These are phyloP conservation scores for Elaeagnus macrophylla DNA, from an alignment of 306 rosid species.

Conservation along the genomic window DNA sequence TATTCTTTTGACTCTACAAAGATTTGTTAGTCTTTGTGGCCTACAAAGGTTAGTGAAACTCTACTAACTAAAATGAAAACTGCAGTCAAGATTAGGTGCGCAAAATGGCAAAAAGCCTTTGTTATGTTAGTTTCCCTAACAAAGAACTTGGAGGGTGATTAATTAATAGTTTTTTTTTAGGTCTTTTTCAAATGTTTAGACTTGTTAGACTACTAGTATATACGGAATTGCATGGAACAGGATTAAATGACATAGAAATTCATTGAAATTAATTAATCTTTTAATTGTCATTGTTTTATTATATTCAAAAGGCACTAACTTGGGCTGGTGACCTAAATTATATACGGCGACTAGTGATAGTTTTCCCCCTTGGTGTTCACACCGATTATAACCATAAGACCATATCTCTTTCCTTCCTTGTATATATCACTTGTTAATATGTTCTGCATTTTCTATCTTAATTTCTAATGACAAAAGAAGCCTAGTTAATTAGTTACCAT, in stretches of 20 bases:
- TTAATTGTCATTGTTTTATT: constrained; percentile 4
- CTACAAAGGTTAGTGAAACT: constrained; percentile 51
- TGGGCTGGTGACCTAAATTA: constrained; percentile 53
- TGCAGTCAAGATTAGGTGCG: constrained; percentile 53
- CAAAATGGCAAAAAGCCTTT: constrained; percentile 30
- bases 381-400: too few species aligned
- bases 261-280: background rate
- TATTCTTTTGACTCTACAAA: constrained; percentile 4
- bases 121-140: constrained; percentile 65
- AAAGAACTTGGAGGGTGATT: constrained; percentile 29
- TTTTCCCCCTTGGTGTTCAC: constrained; percentile 4
- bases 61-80: constrained; percentile 49
- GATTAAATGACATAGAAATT: constrained; percentile 8
- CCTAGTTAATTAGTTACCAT: too few species aligned
- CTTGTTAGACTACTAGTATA: constrained; percentile 18
- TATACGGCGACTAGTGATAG: constrained; percentile 7
- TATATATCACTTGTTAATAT: too few species aligned
- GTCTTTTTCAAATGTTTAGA: constrained; percentile 43
- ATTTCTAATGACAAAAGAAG: too few species aligned
- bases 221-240: constrained; percentile 32
- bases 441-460: too few species aligned
- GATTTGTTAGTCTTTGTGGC: constrained; percentile 25
- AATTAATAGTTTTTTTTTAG: background rate
- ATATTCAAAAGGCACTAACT: constrained; percentile 24
- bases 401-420: too few species aligned